Percentiles rank a stretch among this genome's conserved stretches.
These are phyloP conservation scores for Colletotrichum simmondsii DNA, from an alignment of 2,329 filamentous ascomycete species.

Conservation along the genomic window DNA sequence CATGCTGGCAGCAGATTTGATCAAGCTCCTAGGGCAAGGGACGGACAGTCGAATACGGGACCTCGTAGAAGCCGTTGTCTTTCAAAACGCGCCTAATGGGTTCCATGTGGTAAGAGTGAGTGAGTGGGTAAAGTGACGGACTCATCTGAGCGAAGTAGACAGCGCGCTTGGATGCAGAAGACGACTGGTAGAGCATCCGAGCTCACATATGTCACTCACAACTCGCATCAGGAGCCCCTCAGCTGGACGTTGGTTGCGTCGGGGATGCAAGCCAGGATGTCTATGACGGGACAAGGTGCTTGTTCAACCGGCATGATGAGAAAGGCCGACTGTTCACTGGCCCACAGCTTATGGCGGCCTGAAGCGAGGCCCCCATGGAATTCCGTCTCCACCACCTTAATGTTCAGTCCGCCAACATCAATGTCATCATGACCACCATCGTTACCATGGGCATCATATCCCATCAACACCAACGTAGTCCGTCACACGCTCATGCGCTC, in stretches of 20 bases:
- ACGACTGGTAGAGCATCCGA: not conserved
- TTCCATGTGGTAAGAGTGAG: not conserved
- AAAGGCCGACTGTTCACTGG: not conserved
- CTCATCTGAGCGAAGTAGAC: slow-evolving; percentile 22
- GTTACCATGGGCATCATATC: not conserved
- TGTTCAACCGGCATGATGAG: not conserved
- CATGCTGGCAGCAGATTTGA: not conserved
- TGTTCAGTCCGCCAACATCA: not conserved
- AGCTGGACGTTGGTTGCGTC: not conserved
- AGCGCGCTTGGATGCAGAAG: slow-evolving; percentile 22
- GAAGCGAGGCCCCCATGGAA: slow-evolving; percentile 16
- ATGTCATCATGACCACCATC: not conserved
- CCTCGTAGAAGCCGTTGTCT: slow-evolving; percentile 18
- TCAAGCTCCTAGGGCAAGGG: not conserved
- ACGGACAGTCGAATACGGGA: slow-evolving; percentile 17
- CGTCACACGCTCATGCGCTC: slow-evolving; percentile 22
- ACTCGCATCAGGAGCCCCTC: not conserved
- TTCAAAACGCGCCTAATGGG: not conserved
- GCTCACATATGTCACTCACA: not conserved
- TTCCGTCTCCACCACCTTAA: slow-evolving; percentile 9
- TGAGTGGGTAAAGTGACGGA: not conserved
- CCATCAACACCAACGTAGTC: slow-evolving; percentile 3
- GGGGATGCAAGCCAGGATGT: slow-evolving; percentile 12
- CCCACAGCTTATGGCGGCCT: not conserved
- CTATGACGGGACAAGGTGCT: not conserved